Conservation (phyloP, 257 asterid species). For the Sherardia arvensis region DNA sequence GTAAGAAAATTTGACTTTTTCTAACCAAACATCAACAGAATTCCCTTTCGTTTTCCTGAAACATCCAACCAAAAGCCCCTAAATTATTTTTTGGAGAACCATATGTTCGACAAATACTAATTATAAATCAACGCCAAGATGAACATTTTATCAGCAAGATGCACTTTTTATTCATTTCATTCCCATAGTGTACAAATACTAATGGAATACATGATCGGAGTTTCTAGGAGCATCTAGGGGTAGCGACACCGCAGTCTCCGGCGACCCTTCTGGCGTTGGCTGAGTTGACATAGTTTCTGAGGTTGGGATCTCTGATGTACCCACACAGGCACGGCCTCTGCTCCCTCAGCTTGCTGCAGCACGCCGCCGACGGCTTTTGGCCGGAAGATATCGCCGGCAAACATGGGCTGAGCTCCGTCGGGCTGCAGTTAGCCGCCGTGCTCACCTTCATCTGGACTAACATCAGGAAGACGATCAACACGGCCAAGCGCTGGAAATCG, state of each 20-base stretch:
- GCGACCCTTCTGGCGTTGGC: slow-evolving; percentile 19
- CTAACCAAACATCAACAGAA: too few species aligned
- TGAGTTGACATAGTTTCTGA: slow-evolving; percentile 15
- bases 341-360: slow-evolving; percentile 19
- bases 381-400: background rate
- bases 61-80: too few species aligned
- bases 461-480: background rate
- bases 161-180: background rate
- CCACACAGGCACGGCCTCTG: slow-evolving; percentile 29
- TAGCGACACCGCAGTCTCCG: slow-evolving; percentile 3
- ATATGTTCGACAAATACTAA: too few species aligned
- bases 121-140: too few species aligned
- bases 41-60: too few species aligned
- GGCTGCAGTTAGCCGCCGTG: slow-evolving; percentile 14
- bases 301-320: slow-evolving; percentile 13
- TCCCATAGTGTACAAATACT: background rate
- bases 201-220: background rate
- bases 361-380: slow-evolving; percentile 1
- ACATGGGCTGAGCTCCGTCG: slow-evolving; percentile 13
- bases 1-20: too few species aligned
- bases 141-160: too few species aligned
- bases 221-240: slow-evolving; percentile 8
- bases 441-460: background rate
- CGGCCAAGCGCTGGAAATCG: background rate
- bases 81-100: too few species aligned